Evolutionary conservation across 2,329 filamentous ascomycete genomes (phyloP).

Genomic region (Cladosporium sp.): DNA sequence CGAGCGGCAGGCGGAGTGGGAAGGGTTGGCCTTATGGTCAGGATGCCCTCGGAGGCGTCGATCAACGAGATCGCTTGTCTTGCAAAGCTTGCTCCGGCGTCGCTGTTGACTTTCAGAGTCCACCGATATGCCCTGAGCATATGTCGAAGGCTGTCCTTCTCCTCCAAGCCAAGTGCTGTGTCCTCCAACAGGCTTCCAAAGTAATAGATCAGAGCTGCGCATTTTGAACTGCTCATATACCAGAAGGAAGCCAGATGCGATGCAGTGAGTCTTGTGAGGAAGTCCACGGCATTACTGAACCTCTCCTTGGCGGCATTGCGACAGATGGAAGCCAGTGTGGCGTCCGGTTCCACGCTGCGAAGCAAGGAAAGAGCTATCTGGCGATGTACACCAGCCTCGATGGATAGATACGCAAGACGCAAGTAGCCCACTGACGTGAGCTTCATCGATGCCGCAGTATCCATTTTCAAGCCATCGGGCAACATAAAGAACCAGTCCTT

Average conservation of each 20-base stretch:
- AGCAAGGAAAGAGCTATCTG: conserved; percentile 40
- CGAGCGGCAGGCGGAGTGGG: not conserved
- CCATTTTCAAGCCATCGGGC: conserved; percentile 32
- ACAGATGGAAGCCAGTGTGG: conserved; percentile 41
- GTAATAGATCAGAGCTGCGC: conserved; percentile 46
- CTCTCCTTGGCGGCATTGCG: conserved; percentile 47
- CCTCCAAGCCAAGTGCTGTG: conserved; percentile 39
- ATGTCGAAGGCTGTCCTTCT: conserved; percentile 40
- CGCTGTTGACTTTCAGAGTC: conserved; percentile 46
- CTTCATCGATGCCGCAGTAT: conserved; percentile 33
- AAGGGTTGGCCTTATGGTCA: not conserved
- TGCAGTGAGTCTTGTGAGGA: conserved; percentile 47
- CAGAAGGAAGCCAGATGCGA: conserved; percentile 52
- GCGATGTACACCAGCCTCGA: conserved; percentile 51
- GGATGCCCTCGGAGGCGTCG: conserved; percentile 14
- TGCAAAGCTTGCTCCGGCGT: conserved; percentile 47
- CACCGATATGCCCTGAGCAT: conserved; percentile 47
- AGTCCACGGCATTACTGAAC: conserved; percentile 48
- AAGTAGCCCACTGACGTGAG: conserved; percentile 44
- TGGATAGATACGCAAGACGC: conserved; percentile 49
- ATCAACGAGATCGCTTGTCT: conserved; percentile 40
- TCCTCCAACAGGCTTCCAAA: conserved; percentile 45
- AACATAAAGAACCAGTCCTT: conserved; percentile 32
- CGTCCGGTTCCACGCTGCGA: conserved; percentile 29
- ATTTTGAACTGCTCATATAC: conserved; percentile 49